A percentile compares a stretch with the other conserved stretches of the same genome.
Evolutionary conservation across 2,329 filamentous ascomycete genomes (phyloP).

Genomic region (Neofusicoccum kwambonambiense): DNA sequence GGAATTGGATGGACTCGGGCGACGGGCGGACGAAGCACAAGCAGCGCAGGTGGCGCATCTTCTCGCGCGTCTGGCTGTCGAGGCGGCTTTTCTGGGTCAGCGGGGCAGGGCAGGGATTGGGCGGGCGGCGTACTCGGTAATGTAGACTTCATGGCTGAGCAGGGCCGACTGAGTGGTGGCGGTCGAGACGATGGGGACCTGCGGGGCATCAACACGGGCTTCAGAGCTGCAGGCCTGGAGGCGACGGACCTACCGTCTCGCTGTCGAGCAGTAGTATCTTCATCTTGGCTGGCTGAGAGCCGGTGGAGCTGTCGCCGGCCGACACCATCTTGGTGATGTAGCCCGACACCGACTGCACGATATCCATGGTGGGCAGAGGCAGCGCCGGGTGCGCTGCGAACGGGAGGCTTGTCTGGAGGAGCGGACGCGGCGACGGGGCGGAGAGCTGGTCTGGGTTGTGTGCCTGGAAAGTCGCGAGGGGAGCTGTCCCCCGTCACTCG

Average conservation of each 20-base stretch:
- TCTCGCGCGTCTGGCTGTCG: slow-evolving; percentile 85
- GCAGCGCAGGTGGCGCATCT: slow-evolving; percentile 96
- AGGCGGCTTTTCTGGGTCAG: slow-evolving; percentile 58
- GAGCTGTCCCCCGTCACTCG: slow-evolving; percentile 1
- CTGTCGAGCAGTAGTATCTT: slow-evolving; percentile 93
- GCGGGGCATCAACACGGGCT: slow-evolving; percentile 12
- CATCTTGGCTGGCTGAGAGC: slow-evolving; percentile 82
- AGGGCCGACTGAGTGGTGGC: slow-evolving; percentile 93
- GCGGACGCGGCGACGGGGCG: neutral
- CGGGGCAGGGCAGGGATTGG: slow-evolving; percentile 15
- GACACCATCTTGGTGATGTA: slow-evolving; percentile 97
- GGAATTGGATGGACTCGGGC: slow-evolving; percentile 83
- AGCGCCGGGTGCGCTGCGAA: neutral
- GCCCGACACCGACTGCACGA: slow-evolving; percentile 86
- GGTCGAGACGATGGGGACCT: slow-evolving; percentile 88
- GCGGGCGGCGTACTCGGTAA: slow-evolving; percentile 66
- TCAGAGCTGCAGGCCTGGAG: slow-evolving; percentile 27
- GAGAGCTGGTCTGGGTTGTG: neutral
- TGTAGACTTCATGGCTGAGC: slow-evolving; percentile 94
- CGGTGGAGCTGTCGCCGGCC: slow-evolving; percentile 69
- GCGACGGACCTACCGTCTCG: slow-evolving; percentile 70
- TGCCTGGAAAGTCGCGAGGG: neutral
- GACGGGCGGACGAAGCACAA: slow-evolving; percentile 91
- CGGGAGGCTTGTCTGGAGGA: neutral
- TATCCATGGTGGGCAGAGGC: slow-evolving; percentile 69